A percentile compares a stretch with the other conserved stretches of the same genome.
These are phyloP conservation scores for Eucalyptus tenuipes DNA, from an alignment of 345 rosid species.

Conservation along the genomic window DNA sequence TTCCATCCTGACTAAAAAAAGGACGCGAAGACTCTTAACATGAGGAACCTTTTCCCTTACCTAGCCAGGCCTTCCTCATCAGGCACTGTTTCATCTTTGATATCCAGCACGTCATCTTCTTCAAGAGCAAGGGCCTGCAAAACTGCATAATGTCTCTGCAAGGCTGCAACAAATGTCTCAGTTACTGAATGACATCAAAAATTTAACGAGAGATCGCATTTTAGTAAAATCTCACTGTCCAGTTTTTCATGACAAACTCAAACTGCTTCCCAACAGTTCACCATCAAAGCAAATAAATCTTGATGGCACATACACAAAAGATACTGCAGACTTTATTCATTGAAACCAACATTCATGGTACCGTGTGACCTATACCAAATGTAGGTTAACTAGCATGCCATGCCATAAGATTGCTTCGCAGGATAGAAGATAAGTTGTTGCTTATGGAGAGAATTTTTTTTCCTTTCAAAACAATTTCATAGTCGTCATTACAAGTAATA, in stretches of 20 bases:
- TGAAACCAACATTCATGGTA: not conserved
- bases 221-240: not conserved
- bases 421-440: not conserved
- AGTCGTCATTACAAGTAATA: not conserved
- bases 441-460: not conserved
- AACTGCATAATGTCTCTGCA: conserved; percentile 89
- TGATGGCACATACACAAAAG: not conserved
- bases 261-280: not conserved
- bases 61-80: conserved; percentile 84
- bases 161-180: conserved; percentile 27
- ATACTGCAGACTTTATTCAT: not conserved
- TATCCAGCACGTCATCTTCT: conserved; percentile 69
- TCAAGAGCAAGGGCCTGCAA: conserved; percentile 84
- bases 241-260: not conserved
- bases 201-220: not conserved
- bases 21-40: not conserved
- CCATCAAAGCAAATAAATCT: not conserved
- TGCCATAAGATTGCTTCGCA: not conserved
- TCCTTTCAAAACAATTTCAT: not conserved
- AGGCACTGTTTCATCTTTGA: conserved; percentile 66
- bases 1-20: not conserved
- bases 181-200: not conserved
- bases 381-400: not conserved
- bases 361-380: not conserved
- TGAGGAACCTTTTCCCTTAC: conserved; percentile 10